Base-by-base conservation (phyloP, 345 rosid genomes). In the Euphorbia pulcherrima region DNA sequence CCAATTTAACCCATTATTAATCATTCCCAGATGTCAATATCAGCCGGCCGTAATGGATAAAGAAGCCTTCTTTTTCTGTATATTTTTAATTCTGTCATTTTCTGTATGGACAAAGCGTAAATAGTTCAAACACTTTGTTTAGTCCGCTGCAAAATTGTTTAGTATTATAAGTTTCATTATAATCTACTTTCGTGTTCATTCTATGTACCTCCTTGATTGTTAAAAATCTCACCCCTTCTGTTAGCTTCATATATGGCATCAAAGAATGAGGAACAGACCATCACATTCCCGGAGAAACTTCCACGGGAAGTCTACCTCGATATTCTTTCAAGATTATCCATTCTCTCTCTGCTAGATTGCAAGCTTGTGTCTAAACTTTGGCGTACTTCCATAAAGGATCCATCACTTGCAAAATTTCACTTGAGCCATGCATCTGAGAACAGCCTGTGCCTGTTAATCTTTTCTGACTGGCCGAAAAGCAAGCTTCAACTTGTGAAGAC, bases 391-490 rank as follows among this genome's bases (percentile, higher is more conserved):
- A 6, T 70, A 8, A 70, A 62, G 39, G 40, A 70, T 37, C 60
- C 60, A 37, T 14, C 5, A 30, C 28, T 70, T 30, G 44, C 39
- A 6, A 62, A 53, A 27, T 11, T 40, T 62, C 74, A 71, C 41
- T 40, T 24, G 39, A 18, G 0, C 13, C 64, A 6, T 3, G 55
- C 60, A 48, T 13, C 39, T 28, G 68, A 71, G 21, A 37, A 55
- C 46, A 28, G 48, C 28, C 46, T 48, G 10, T 71, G 26, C 53
- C 54, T 71, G 14, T 8, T 71, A 20, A n/a, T 44, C 55, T 62
- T 71, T 33, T 71, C 62, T 0, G 56, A 71, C 68, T 63, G 68
- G 74, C 74, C 68, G 4, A 71, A 40, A 28, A 23, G 62, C 47
- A 71, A 54, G 60, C 74, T 63, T 27, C 55, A 71, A 30, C 74